phyloP scores from a whole-genome alignment of 2,329 filamentous ascomycete genomes.

The Calonectria henricotiae region DNA sequence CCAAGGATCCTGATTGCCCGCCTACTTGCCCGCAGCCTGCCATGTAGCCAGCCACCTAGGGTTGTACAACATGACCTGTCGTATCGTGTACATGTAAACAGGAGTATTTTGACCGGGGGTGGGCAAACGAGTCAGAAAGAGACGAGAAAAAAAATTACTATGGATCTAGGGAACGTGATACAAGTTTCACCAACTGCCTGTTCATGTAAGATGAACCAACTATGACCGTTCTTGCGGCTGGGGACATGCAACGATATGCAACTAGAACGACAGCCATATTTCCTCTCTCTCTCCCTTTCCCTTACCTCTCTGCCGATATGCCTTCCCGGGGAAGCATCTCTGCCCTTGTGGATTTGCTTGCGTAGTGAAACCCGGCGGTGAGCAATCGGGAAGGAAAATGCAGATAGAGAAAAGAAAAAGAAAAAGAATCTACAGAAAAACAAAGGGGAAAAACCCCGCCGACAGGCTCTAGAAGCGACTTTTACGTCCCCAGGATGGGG shows the following conservation, averaged over 20 bases:
- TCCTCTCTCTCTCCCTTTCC: background rate
- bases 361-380: background rate
- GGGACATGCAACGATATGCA: conserved; percentile 13
- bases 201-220: conserved; percentile 20
- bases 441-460: background rate
- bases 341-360: background rate
- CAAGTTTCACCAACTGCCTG: conserved; percentile 19
- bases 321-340: background rate
- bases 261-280: conserved; percentile 1
- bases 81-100: background rate
- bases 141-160: background rate
- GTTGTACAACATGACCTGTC: conserved; percentile 15
- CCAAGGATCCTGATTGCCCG: background rate
- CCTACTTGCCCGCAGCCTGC: conserved; percentile 13
- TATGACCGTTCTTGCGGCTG: conserved; percentile 2
- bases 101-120: background rate
- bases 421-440: background rate
- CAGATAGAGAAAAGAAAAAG: no score
- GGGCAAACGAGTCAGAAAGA: background rate
- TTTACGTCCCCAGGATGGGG: conserved; percentile 7
- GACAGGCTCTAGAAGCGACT: background rate
- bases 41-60: background rate
- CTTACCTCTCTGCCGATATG: background rate
- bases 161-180: conserved; percentile 15
- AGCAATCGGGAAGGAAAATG: background rate